Evolutionary conservation across 1,284 basidiomycete genomes (phyloP).

Genomic region (Tilletia caries): DNA sequence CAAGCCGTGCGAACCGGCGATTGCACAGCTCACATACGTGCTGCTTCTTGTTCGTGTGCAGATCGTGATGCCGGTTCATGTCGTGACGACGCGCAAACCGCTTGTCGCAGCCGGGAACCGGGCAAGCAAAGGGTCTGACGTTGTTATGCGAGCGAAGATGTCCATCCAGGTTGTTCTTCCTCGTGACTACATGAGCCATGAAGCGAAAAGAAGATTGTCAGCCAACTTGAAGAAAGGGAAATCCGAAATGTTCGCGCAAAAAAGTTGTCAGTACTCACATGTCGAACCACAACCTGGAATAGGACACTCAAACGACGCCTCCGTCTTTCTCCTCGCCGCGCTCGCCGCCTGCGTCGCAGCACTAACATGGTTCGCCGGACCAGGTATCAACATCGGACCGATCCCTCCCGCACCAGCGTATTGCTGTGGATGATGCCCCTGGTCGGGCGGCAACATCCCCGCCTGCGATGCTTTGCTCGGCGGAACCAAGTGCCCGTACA

Average conservation of each 20-base stretch:
- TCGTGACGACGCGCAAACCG: conserved; percentile 92
- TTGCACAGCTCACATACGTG: conserved; percentile 88
- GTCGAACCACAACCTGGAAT: conserved; percentile 93
- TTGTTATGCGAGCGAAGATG: conserved; percentile 95
- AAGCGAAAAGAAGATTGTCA: too few species aligned
- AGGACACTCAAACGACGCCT: conserved; percentile 85
- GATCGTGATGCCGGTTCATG: conserved; percentile 70
- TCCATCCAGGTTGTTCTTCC: conserved; percentile 64
- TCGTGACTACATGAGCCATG: conserved; percentile 25
- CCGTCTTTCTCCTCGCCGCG: conserved; percentile 79
- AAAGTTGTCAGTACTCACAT: conserved; percentile 69
- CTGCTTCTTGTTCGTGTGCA: conserved; percentile 74
- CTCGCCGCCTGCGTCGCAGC: conserved; percentile 87
- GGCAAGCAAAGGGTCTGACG: conserved; percentile 86
- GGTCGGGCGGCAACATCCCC: conserved; percentile 19
- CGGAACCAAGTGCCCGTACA: conserved; percentile 24
- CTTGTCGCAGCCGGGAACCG: conserved; percentile 88
- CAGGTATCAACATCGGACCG: neutral
- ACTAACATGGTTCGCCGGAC: conserved; percentile 66
- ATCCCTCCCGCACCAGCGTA: neutral
- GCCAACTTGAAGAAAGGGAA: too few species aligned
- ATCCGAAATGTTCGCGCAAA: conserved; percentile 10
- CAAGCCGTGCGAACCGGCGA: conserved; percentile 87
- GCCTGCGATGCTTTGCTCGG: conserved; percentile 22
- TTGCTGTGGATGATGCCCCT: neutral